Conservation (phyloP, 306 rosid species). For the Echinosophora koreensis region DNA sequence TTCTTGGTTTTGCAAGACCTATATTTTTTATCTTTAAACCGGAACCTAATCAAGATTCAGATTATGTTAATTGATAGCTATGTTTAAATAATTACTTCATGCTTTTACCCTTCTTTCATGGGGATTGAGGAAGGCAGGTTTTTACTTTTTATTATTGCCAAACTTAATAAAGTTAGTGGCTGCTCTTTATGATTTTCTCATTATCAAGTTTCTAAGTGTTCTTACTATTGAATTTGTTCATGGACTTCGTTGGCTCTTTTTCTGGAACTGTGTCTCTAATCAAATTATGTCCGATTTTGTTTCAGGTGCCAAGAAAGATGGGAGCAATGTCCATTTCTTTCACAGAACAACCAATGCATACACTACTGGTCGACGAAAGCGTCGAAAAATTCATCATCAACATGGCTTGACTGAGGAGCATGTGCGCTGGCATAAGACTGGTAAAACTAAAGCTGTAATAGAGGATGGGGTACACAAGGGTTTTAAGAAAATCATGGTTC, state of each 20-base stretch:
- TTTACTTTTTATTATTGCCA: constrained; percentile 37
- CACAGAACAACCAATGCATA: constrained; percentile 81
- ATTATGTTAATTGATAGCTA: constrained; percentile 17
- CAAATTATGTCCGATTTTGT: constrained; percentile 38
- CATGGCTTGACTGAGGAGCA: constrained; percentile 51
- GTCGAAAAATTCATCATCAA: constrained; percentile 55
- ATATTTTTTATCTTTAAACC: background rate
- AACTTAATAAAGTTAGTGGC: constrained; percentile 21
- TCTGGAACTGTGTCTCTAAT: constrained; percentile 8
- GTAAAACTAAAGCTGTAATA: constrained; percentile 54
- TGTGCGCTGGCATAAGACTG: constrained; percentile 65
- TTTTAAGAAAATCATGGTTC: constrained; percentile 88
- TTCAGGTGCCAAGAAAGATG: constrained; percentile 91
- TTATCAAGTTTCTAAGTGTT: constrained; percentile 3
- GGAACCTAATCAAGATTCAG: constrained; percentile 18
- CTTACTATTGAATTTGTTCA: constrained; percentile 15
- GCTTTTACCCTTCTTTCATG: background rate
- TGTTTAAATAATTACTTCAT: constrained; percentile 2
- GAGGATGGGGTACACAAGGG: constrained; percentile 65
- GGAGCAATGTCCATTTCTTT: constrained; percentile 77
- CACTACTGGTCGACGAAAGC: constrained; percentile 77
- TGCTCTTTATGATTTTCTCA: background rate
- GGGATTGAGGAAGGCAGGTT: background rate
- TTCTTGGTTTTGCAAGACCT: background rate
- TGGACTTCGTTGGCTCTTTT: constrained; percentile 27